phyloP scores from a whole-genome alignment of 2,329 filamentous ascomycete species.

The Epichloe glyceriae region DNA sequence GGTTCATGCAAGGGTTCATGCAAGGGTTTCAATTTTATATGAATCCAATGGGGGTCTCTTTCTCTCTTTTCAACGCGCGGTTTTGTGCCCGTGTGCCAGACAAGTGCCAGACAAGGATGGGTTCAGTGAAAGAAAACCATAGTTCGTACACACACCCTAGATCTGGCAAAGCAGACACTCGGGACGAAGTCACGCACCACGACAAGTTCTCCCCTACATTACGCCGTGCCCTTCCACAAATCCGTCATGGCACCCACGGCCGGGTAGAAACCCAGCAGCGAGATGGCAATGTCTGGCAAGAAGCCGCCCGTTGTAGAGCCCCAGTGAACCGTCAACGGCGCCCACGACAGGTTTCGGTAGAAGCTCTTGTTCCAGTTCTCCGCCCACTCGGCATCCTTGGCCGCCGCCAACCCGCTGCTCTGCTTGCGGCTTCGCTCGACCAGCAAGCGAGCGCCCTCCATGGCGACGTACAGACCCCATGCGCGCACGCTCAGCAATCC shows the following conservation, averaged over 20 bases:
- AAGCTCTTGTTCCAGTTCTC: slow-evolving; percentile 52
- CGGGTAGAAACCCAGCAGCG: slow-evolving; percentile 31
- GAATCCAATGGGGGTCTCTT: too few relatives aligned
- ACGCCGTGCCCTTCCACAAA: slow-evolving; percentile 29
- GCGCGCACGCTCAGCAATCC: slow-evolving; percentile 64
- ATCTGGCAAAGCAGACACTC: too few relatives aligned
- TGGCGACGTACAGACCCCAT: slow-evolving; percentile 65
- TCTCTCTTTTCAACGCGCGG: too few relatives aligned
- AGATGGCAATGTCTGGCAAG: slow-evolving; percentile 28
- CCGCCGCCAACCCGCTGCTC: slow-evolving; percentile 17
- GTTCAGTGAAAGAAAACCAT: neutral
- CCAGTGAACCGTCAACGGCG: slow-evolving; percentile 77
- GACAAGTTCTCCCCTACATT: neutral
- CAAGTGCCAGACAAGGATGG: too few relatives aligned
- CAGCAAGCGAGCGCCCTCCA: slow-evolving; percentile 59
- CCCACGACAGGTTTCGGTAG: slow-evolving; percentile 60
- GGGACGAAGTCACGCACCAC: neutral
- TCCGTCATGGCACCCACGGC: slow-evolving; percentile 31
- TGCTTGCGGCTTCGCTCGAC: slow-evolving; percentile 30
- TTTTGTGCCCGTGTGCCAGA: too few relatives aligned
- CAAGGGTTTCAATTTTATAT: too few relatives aligned
- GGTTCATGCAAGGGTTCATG: too few relatives aligned
- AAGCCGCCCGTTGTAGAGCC: slow-evolving; percentile 49
- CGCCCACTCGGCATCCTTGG: slow-evolving; percentile 28
- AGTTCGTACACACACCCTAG: too few relatives aligned